Evolutionary conservation across 169 alveolate species (phyloP).

Genomic region (Cryptosporidium viatorum): DNA sequence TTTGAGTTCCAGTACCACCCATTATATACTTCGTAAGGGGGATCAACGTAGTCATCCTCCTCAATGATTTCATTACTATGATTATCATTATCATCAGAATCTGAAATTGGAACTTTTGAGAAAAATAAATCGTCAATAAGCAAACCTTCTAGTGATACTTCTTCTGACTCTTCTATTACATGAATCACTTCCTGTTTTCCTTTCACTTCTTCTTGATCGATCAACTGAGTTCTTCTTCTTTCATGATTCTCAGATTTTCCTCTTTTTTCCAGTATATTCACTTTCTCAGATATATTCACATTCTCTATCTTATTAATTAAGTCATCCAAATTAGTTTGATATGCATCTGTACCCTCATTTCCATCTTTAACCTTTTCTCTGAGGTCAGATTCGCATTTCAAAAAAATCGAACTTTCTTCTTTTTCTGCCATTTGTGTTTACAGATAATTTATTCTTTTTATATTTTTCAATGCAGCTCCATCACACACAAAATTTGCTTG

Average conservation of each 20-base stretch:
- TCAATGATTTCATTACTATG: neutral
- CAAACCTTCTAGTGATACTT: neutral
- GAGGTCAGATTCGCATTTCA: neutral
- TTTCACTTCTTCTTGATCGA: neutral
- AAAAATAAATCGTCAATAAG: slow-evolving; percentile 26
- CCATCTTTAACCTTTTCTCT: neutral
- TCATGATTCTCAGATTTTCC: neutral
- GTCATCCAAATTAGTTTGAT: neutral
- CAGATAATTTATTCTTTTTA: neutral
- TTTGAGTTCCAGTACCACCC: slow-evolving; percentile 67
- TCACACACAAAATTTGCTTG: neutral
- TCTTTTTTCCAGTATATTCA: neutral
- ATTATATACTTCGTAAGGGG: slow-evolving; percentile 4
- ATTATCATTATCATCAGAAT: neutral
- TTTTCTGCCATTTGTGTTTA: neutral
- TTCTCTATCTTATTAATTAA: slow-evolving; percentile 14
- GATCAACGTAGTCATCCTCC: neutral
- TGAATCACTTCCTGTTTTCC: neutral
- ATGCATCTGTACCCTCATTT: neutral
- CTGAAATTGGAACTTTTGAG: slow-evolving; percentile 40
- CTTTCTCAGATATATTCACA: slow-evolving; percentile 6
- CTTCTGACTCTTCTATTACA: neutral
- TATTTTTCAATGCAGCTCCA: neutral
- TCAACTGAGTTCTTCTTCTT: slow-evolving; percentile 13
- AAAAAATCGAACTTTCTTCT: neutral